Evolutionary conservation across 177 flowering plant species (phyloP).

Genomic region (Vitis hybrid): DNA sequence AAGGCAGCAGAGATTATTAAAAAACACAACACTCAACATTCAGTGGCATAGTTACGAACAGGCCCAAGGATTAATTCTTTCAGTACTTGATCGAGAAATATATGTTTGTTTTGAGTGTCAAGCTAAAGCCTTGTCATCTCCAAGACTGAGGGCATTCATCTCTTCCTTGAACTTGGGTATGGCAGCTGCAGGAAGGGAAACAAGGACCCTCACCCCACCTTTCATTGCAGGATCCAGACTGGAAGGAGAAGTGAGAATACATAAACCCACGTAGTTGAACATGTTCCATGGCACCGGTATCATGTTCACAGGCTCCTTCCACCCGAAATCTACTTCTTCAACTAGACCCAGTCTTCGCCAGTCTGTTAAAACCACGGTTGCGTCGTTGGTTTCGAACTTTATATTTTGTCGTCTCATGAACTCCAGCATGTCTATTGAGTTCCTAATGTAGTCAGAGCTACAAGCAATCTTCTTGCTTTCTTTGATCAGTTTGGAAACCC

Average conservation of each 20-base stretch:
- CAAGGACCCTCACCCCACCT: conserved; percentile 33
- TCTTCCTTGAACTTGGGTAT: conserved; percentile 36
- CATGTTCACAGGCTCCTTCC: conserved; percentile 24
- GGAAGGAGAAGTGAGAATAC: conserved; percentile 30
- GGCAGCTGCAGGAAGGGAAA: conserved; percentile 30
- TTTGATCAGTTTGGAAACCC: conserved; percentile 23
- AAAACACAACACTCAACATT: no score
- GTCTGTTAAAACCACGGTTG: conserved; percentile 29
- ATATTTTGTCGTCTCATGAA: not conserved
- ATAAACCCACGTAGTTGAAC: conserved; percentile 25
- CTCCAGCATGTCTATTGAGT: conserved; percentile 13
- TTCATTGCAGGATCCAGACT: conserved; percentile 20
- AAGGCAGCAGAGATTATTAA: no score
- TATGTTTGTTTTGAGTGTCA: no score
- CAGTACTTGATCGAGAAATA: no score
- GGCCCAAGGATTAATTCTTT: no score
- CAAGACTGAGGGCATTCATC: conserved; percentile 24
- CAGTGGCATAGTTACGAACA: no score
- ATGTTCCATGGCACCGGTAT: conserved; percentile 23
- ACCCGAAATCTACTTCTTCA: conserved; percentile 30
- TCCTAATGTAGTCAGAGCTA: conserved; percentile 2
- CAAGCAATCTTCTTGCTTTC: conserved; percentile 18
- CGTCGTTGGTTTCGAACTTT: conserved; percentile 13
- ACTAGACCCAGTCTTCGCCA: conserved; percentile 36
- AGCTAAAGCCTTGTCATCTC: not conserved